phyloP scores from a whole-genome alignment of 2,329 filamentous ascomycete genomes.

The Plectosphaerella cucumerina region DNA sequence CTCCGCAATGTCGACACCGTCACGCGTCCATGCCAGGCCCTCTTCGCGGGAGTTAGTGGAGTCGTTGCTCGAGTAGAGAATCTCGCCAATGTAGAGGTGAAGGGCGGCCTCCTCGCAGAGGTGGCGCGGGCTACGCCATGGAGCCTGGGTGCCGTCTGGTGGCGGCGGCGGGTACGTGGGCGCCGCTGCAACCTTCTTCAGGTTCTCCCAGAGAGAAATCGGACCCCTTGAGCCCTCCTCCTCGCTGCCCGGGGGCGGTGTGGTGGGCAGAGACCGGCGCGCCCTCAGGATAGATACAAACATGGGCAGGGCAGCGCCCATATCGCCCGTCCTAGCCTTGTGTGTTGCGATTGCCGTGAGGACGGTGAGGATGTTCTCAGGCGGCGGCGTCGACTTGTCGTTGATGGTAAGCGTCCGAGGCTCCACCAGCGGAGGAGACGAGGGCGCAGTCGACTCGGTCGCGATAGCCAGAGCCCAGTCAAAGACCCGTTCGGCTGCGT shows the following conservation, averaged over 20 bases:
- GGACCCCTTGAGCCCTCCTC: not conserved
- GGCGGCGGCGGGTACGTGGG: slow-evolving; percentile 69
- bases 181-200: slow-evolving; percentile 26
- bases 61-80: slow-evolving; percentile 69
- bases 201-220: slow-evolving; percentile 3
- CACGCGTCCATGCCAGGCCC: slow-evolving; percentile 84
- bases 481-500: slow-evolving; percentile 69
- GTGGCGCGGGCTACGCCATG: slow-evolving; percentile 60
- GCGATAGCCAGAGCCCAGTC: slow-evolving; percentile 74
- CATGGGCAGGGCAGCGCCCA: slow-evolving; percentile 71
- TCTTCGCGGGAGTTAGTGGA: slow-evolving; percentile 48
- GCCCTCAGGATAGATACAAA: slow-evolving; percentile 81
- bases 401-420: slow-evolving; percentile 59
- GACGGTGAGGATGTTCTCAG: slow-evolving; percentile 69
- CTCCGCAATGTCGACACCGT: slow-evolving; percentile 79
- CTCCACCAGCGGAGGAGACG: slow-evolving; percentile 43
- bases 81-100: slow-evolving; percentile 90
- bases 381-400: slow-evolving; percentile 52
- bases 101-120: slow-evolving; percentile 82
- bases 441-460: slow-evolving; percentile 45
- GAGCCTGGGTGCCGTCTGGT: slow-evolving; percentile 63
- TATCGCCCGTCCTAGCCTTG: slow-evolving; percentile 64
- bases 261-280: slow-evolving; percentile 55
- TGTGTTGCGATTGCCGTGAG: slow-evolving; percentile 77
- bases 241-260: slow-evolving; percentile 18